Percentiles rank a stretch among this genome's conserved stretches.
phyloP scores from a whole-genome alignment of 2,329 filamentous ascomycete genomes.

The Phaeosphaeriaceae sp. region DNA sequence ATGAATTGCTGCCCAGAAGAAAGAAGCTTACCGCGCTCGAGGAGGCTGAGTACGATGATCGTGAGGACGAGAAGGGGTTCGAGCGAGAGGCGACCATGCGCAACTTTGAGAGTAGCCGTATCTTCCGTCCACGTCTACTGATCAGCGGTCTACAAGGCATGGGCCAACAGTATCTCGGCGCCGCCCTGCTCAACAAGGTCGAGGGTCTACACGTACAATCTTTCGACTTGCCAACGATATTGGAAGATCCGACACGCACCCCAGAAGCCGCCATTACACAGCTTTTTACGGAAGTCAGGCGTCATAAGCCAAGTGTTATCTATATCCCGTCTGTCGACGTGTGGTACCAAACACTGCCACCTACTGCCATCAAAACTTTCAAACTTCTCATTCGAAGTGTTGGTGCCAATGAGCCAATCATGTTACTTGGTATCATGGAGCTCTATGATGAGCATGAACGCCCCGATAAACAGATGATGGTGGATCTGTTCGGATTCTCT shows the following conservation, averaged over 20 bases:
- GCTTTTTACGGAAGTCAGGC: conserved; percentile 88
- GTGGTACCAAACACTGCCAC: conserved; percentile 78
- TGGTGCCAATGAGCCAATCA: conserved; percentile 86
- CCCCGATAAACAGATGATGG: conserved; percentile 68
- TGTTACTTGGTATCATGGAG: conserved; percentile 87
- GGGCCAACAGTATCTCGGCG: conserved; percentile 90
- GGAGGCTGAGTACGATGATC: conserved; percentile 91
- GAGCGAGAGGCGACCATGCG: conserved; percentile 77
- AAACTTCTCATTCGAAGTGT: conserved; percentile 80
- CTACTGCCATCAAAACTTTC: conserved; percentile 78
- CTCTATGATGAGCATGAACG: conserved; percentile 63
- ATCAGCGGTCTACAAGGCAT: conserved; percentile 85
- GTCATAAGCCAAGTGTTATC: conserved; percentile 94
- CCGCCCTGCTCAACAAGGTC: conserved; percentile 85
- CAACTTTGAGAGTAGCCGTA: conserved; percentile 80
- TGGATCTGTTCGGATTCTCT: conserved; percentile 85
- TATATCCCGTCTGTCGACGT: conserved; percentile 89
- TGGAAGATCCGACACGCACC: conserved; percentile 81
- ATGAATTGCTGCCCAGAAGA: conserved; percentile 80
- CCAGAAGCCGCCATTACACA: conserved; percentile 89
- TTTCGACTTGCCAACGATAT: conserved; percentile 86
- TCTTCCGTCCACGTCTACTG: conserved; percentile 87
- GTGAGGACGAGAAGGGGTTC: conserved; percentile 83
- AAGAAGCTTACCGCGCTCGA: conserved; percentile 89
- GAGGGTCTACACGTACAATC: conserved; percentile 94